Percentiles rank a stretch among this genome's conserved stretches.
These are phyloP conservation scores for Exophiala sp. DNA, from an alignment of 2,329 filamentous ascomycete species.

Conservation along the genomic window DNA sequence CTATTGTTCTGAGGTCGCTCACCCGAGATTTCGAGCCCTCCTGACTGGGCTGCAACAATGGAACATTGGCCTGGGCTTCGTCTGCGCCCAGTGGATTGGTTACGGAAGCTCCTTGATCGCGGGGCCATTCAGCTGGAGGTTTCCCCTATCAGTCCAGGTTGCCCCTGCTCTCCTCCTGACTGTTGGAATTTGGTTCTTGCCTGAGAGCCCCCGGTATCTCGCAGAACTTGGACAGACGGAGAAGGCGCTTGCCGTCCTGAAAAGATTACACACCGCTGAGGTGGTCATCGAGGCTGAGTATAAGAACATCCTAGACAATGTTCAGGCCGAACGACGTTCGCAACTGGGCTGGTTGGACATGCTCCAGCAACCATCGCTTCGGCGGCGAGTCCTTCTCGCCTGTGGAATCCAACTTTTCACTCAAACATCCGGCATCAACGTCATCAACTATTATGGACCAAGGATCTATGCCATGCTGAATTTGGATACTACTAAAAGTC, in stretches of 20 bases:
- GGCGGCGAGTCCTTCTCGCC: conserved; percentile 44
- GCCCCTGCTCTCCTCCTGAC: conserved; percentile 39
- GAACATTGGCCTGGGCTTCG: conserved; percentile 42
- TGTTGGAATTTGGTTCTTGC: conserved; percentile 33
- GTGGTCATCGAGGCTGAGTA: conserved; percentile 40
- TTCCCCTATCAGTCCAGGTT: conserved; percentile 34
- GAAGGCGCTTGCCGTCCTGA: conserved; percentile 34
- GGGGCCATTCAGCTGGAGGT: conserved; percentile 33
- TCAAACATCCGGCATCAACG: conserved; percentile 45
- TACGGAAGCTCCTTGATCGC: conserved; percentile 33
- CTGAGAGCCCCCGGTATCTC: conserved; percentile 31
- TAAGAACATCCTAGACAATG: conserved; percentile 38
- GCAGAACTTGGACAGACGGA: conserved; percentile 37
- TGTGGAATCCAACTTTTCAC: conserved; percentile 47
- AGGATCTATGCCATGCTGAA: conserved; percentile 43
- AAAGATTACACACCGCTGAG: conserved; percentile 33
- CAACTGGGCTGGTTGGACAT: conserved; percentile 37
- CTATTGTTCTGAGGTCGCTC: conserved; percentile 43
- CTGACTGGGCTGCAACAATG: conserved; percentile 42
- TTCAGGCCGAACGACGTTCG: conserved; percentile 36
- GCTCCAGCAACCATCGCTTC: conserved; percentile 41
- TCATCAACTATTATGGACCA: conserved; percentile 43
- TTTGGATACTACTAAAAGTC: conserved; percentile 41
- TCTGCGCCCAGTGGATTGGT: conserved; percentile 36
- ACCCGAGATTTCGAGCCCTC: conserved; percentile 36